A percentile compares a stretch with the other conserved stretches of the same genome.
phyloP scores from a whole-genome alignment of 169 alveolate species.

The Theileria sp. region DNA sequence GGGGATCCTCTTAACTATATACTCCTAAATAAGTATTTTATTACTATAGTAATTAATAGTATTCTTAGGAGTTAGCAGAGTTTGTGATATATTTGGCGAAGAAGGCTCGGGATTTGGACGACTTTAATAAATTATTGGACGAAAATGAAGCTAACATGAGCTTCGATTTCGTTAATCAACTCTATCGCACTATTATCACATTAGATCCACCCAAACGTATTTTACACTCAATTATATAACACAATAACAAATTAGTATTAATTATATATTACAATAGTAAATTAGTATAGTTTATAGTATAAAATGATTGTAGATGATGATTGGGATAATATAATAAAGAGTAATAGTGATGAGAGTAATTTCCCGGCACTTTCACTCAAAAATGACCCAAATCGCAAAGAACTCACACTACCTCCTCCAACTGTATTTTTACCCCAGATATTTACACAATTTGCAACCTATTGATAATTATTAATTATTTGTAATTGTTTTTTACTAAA shows the following conservation, averaged over 20 bases:
- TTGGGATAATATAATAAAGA: conserved; percentile 49
- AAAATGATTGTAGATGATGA: neutral
- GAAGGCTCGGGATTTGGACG: conserved; percentile 33
- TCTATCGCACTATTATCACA: conserved; percentile 39
- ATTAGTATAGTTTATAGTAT: neutral
- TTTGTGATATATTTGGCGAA: conserved; percentile 59
- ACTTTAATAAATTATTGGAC: conserved; percentile 43
- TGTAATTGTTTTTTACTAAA: too few species aligned
- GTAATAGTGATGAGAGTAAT: conserved; percentile 37
- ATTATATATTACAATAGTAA: too few species aligned
- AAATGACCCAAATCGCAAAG: conserved; percentile 27
- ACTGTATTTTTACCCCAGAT: neutral
- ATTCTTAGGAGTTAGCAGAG: conserved; percentile 55
- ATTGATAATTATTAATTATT: too few species aligned
- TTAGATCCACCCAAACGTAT: conserved; percentile 34
- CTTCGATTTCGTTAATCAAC: conserved; percentile 37
- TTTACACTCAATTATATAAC: too few species aligned
- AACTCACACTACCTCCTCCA: neutral
- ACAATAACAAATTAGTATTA: too few species aligned
- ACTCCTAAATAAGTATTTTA: neutral
- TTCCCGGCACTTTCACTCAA: conserved; percentile 64
- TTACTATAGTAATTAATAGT: neutral
- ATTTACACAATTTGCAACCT: too few species aligned
- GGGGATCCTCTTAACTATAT: neutral
- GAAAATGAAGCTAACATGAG: conserved; percentile 66